Conservation (phyloP, 2,329 filamentous ascomycete species). For the Penicillium sp. region DNA sequence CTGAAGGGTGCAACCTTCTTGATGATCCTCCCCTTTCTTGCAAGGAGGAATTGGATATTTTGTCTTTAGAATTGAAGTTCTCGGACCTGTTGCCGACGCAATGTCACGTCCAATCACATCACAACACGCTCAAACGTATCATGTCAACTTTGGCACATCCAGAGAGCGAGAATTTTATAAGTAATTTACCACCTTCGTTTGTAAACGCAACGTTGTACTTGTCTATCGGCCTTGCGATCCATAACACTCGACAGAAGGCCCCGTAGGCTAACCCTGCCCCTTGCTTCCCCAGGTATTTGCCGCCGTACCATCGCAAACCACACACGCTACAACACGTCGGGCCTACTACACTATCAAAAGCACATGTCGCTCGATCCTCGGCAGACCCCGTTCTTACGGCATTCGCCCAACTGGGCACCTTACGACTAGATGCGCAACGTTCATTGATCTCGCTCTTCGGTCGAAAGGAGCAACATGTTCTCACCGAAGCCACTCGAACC, state of each 20-base stretch:
- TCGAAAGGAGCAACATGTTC: constrained; percentile 22
- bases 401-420: constrained; percentile 28
- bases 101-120: constrained; percentile 1
- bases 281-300: constrained; percentile 4
- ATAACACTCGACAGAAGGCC: neutral
- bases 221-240: neutral
- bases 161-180: constrained; percentile 17
- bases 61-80: neutral
- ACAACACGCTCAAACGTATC: neutral
- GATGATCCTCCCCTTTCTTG: neutral
- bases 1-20: neutral
- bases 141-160: constrained; percentile 3
- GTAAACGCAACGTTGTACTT: neutral
- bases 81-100: neutral
- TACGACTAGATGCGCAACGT: constrained; percentile 23
- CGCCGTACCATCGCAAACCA: constrained; percentile 1
- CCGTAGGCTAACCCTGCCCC: neutral
- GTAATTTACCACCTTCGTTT: constrained; percentile 2
- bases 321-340: constrained; percentile 4
- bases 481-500: constrained; percentile 28
- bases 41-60: neutral
- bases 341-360: neutral
- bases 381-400: constrained; percentile 24
- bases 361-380: constrained; percentile 5
- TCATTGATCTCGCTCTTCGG: constrained; percentile 31